phyloP scores from a whole-genome alignment of 768 basidiomycete species.

The Gloeostereum incarnatum region DNA sequence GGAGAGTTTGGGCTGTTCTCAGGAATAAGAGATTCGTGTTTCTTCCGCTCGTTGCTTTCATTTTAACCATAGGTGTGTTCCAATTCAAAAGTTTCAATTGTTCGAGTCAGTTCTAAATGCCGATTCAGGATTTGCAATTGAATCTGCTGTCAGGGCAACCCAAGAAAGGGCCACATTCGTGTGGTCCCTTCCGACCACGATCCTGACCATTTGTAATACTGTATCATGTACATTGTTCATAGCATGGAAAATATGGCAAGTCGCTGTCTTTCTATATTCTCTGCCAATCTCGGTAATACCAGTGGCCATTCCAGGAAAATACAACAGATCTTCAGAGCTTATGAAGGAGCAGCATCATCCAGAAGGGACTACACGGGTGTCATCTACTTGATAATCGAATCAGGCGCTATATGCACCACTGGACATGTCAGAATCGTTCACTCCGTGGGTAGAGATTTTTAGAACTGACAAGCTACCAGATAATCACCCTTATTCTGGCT shows the following conservation, averaged over 20 bases:
- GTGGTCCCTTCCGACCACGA: background rate
- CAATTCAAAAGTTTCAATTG: background rate
- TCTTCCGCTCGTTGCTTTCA: background rate
- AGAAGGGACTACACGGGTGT: background rate
- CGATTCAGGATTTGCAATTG: background rate
- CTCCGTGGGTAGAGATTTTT: background rate
- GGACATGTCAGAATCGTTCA: background rate
- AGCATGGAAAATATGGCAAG: background rate
- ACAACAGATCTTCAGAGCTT: no score
- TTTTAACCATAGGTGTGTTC: background rate
- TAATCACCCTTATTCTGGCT: background rate
- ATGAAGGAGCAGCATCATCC: no score
- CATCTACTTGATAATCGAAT: background rate
- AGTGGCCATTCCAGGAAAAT: no score
- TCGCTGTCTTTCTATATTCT: background rate
- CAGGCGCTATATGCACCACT: background rate
- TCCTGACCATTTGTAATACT: slow-evolving; percentile 1
- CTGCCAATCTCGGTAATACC: no score
- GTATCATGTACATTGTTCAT: slow-evolving; percentile 3
- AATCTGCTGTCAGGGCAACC: background rate
- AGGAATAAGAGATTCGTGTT: background rate
- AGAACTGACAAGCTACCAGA: background rate
- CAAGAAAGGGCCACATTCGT: background rate
- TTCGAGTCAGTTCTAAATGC: background rate
- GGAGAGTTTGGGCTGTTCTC: background rate